Percentiles rank a stretch among this genome's conserved stretches.
phyloP scores from a whole-genome alignment of 495 filamentous ascomycete genomes.

The Pseudevernia furfuracea region DNA sequence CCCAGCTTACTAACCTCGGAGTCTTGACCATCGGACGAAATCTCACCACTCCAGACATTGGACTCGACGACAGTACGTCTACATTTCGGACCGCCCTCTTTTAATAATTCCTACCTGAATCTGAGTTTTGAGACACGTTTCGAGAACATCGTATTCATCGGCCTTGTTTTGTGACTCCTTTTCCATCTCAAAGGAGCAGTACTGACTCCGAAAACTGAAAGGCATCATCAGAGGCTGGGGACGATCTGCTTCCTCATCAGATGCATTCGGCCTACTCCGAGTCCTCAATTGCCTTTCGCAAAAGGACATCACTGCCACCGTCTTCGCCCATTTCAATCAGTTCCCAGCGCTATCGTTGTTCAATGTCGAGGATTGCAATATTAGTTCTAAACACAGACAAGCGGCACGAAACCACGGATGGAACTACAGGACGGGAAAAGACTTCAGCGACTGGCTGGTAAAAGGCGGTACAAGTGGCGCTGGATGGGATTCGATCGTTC shows the following conservation, averaged over 20 bases:
- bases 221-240: constrained; percentile 27
- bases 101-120: background rate
- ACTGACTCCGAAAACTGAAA: background rate
- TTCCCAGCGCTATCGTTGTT: constrained; percentile 26
- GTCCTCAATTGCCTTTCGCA: constrained; percentile 23
- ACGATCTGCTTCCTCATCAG: constrained; percentile 20
- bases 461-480: constrained; percentile 3
- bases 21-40: constrained; percentile 23
- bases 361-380: constrained; percentile 18
- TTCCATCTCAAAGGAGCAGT: background rate
- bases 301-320: constrained; percentile 19
- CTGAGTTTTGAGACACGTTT: background rate
- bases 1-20: constrained; percentile 26
- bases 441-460: constrained; percentile 9
- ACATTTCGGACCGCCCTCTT: background rate
- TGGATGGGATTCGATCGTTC: constrained; percentile 16
- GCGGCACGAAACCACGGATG: constrained; percentile 15
- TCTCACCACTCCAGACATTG: constrained; percentile 5
- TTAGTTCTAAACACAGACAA: constrained; percentile 8
- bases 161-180: background rate
- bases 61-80: constrained; percentile 24
- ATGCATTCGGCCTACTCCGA: constrained; percentile 26
- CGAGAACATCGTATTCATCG: background rate
- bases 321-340: constrained; percentile 23
- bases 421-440: constrained; percentile 13